These are phyloP conservation scores for Fusarium odoratissimum DNA, from an alignment of 2,329 filamentous ascomycete genomes.

Conservation along the genomic window DNA sequence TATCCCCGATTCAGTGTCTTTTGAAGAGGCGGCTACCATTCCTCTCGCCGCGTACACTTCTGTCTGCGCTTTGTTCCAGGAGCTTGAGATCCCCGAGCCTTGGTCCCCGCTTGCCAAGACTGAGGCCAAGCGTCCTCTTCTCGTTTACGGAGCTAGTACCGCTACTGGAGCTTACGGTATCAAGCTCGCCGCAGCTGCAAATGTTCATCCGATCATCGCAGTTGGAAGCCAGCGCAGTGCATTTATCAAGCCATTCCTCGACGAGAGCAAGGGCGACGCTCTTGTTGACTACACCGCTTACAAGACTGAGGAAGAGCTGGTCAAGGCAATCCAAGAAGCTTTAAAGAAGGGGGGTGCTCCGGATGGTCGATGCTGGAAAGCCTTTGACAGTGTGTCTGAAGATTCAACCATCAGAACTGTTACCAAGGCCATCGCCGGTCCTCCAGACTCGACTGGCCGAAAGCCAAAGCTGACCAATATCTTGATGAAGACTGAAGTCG, in stretches of 20 bases:
- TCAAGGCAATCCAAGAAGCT: conserved; percentile 3
- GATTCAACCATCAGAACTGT: neutral
- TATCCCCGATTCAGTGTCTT: conserved; percentile 51
- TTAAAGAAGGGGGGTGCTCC: neutral
- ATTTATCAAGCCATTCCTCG: conserved; percentile 10
- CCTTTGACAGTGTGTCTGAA: conserved; percentile 7
- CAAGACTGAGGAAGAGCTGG: neutral
- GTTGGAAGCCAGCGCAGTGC: conserved; percentile 58
- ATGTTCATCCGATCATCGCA: conserved; percentile 69
- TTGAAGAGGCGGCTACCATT: conserved; percentile 16
- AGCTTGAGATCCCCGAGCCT: neutral
- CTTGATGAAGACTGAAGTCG: neutral
- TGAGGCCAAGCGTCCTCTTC: conserved; percentile 51
- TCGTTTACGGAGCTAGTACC: conserved; percentile 64
- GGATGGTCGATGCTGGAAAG: conserved; percentile 8
- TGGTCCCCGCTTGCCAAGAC: conserved; percentile 13
- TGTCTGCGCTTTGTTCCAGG: conserved; percentile 13
- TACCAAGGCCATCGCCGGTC: neutral
- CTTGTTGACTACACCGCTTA: conserved; percentile 21
- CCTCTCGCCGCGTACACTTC: conserved; percentile 21
- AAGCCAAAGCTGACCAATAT: conserved; percentile 13
- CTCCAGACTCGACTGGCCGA: neutral
- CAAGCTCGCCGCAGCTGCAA: conserved; percentile 60
- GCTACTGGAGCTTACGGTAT: conserved; percentile 69
- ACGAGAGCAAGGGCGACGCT: conserved; percentile 20